Evolutionary conservation across 371 early-diverging fungal genomes (phyloP).

Genomic region (Neoconidiobolus thromboides): DNA sequence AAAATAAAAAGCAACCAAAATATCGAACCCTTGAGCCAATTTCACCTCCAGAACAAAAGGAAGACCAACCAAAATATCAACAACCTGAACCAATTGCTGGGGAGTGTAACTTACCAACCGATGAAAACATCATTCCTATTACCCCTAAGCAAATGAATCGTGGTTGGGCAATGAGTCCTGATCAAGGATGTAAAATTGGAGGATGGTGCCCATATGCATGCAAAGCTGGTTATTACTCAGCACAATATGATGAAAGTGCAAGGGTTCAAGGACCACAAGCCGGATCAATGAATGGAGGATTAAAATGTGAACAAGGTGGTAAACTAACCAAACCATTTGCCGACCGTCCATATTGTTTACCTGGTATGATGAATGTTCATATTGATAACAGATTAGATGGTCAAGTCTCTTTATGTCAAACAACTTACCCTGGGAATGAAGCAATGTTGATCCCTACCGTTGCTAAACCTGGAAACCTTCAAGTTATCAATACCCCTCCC

Average conservation of each 20-base stretch:
- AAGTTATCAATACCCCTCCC: constrained; percentile 4
- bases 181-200: constrained; percentile 5
- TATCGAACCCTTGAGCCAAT: no score
- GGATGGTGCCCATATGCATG: constrained; percentile 8
- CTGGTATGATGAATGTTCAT: background rate
- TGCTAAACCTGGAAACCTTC: background rate
- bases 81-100: background rate
- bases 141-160: constrained; percentile 13
- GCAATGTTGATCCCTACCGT: constrained; percentile 7
- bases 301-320: background rate
- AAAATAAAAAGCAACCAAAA: no score
- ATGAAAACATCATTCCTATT: constrained; percentile 14
- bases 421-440: constrained; percentile 7
- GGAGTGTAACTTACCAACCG: constrained; percentile 4
- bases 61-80: no score
- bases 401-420: constrained; percentile 1
- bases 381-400: background rate
- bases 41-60: no score
- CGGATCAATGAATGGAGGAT: constrained; percentile 5
- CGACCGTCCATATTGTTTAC: background rate
- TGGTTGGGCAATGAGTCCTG: constrained; percentile 21
- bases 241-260: background rate
- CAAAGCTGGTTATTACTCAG: constrained; percentile 1
- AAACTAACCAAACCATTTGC: constrained; percentile 2
- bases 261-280: background rate